Conservation (phyloP, 225 moss, liverwort and hornwort genomes). For the Pseudoscleropodium purum region DNA sequence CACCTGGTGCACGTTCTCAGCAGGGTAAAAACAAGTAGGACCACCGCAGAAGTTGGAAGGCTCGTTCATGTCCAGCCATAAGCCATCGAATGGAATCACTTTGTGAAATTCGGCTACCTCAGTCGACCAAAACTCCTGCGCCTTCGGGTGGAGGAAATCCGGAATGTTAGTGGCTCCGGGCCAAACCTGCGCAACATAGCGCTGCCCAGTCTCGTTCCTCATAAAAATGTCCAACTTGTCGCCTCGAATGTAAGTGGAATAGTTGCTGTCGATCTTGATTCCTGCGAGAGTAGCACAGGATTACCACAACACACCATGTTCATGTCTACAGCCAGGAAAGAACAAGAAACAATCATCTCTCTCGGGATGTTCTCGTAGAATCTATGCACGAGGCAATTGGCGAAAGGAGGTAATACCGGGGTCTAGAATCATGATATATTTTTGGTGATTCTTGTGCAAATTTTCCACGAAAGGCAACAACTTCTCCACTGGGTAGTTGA, state of each 20-base stretch:
- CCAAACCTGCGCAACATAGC: slow-evolving; percentile 76
- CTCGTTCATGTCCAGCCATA: slow-evolving; percentile 94
- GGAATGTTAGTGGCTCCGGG: slow-evolving; percentile 66
- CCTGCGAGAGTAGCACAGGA: slow-evolving; percentile 1
- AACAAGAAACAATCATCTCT: background rate
- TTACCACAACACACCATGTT: background rate
- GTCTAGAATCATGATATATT: slow-evolving; percentile 79
- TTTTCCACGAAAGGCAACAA: slow-evolving; percentile 50
- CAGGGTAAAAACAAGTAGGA: slow-evolving; percentile 32
- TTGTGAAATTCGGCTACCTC: slow-evolving; percentile 59
- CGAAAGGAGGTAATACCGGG: slow-evolving; percentile 38
- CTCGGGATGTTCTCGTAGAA: background rate
- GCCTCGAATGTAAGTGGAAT: slow-evolving; percentile 44
- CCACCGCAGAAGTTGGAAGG: slow-evolving; percentile 76
- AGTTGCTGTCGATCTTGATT: slow-evolving; percentile 42
- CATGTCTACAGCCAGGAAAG: background rate
- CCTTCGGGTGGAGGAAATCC: slow-evolving; percentile 62
- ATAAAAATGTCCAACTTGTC: slow-evolving; percentile 57
- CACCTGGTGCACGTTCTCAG: slow-evolving; percentile 7
- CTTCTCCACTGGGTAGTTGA: slow-evolving; percentile 31
- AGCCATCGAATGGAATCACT: slow-evolving; percentile 65
- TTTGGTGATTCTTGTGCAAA: slow-evolving; percentile 53
- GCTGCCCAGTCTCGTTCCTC: slow-evolving; percentile 34
- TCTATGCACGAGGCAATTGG: background rate
- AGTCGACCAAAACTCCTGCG: slow-evolving; percentile 55